Evolutionary conservation across 345 rosid genomes (phyloP), one percentile per base, ranked within the genome.

Genomic region (Anastatica hierochuntica): DNA sequence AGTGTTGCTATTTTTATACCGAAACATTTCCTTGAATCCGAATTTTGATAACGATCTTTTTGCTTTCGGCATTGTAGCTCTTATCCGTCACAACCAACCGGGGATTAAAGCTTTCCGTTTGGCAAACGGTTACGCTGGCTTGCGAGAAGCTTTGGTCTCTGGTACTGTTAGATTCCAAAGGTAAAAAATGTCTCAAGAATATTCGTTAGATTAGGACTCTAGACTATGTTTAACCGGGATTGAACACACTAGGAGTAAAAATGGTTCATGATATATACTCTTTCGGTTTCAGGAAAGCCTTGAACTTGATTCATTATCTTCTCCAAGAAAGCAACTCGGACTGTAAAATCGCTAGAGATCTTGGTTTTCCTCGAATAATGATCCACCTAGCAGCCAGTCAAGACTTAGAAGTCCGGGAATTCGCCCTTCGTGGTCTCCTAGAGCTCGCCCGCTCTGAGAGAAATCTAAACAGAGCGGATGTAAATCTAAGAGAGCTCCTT

Each of bases 221-320:
- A 19, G 26, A 53, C n/a, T n/a, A 13, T 14, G 45, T 40, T 54
- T 24, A 26, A 26, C n/a, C n/a, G n/a, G 30, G 30, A 26, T 6
- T 26, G 30, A 26, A 26, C 30, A 26, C 8, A 1, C n/a, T 40
- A n/a, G n/a, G n/a, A n/a, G n/a, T n/a, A n/a, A n/a, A n/a, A n/a
- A n/a, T n/a, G n/a, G n/a, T n/a, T n/a, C n/a, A n/a, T n/a, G n/a
- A n/a, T n/a, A n/a, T n/a, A 27, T n/a, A 23, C 42, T 11, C 3
- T 9, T 35, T 42, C 17, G 14, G 39, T 70, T 68, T 23, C 95
- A 90, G 97, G 77, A 90, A 82, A 74, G 98, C 95, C 8, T 74
- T 90, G 57, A 76, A 87, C 74, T 72, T 90, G 87, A 75, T 87
- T 63, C 85, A 87, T 41, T 90, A 87, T 74, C 84, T 87, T 27